These are phyloP conservation scores for Phylloporus arenicola DNA, from an alignment of 768 basidiomycete genomes.

Conservation along the genomic window DNA sequence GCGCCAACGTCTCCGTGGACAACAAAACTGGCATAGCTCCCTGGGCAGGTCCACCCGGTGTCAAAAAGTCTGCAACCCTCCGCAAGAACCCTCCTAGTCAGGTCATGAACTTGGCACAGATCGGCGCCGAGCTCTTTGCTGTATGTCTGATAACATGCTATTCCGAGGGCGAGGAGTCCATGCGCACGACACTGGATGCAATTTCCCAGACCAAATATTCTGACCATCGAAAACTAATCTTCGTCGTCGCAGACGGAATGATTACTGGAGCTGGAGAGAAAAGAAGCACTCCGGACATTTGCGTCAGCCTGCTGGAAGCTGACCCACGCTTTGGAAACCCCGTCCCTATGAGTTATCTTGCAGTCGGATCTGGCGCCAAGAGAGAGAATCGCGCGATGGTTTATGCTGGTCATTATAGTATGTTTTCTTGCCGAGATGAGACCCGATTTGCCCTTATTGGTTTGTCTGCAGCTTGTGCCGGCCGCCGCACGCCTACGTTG, in stretches of 20 bases:
- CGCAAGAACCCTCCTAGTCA: slow-evolving; percentile 35
- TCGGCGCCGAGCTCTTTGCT: slow-evolving; percentile 92
- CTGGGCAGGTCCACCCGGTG: slow-evolving; percentile 65
- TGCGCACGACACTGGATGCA: slow-evolving; percentile 88
- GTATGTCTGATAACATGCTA: slow-evolving; percentile 97
- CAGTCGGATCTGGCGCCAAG: slow-evolving; percentile 88
- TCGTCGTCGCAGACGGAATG: slow-evolving; percentile 97
- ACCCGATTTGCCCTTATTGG: background rate
- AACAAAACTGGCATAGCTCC: slow-evolving; percentile 91
- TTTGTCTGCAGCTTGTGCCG: slow-evolving; percentile 57
- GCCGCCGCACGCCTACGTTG: slow-evolving; percentile 88
- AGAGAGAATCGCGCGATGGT: slow-evolving; percentile 94
- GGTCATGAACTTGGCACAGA: slow-evolving; percentile 76
- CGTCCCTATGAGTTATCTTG: slow-evolving; percentile 85
- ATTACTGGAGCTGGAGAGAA: slow-evolving; percentile 98
- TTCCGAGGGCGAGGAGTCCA: slow-evolving; percentile 90
- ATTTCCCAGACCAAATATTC: slow-evolving; percentile 89
- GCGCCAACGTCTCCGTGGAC: slow-evolving; percentile 90
- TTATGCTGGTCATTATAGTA: slow-evolving; percentile 99
- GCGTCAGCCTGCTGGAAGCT: slow-evolving; percentile 84
- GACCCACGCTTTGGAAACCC: slow-evolving; percentile 97
- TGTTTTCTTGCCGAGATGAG: slow-evolving; percentile 29
- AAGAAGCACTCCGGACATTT: slow-evolving; percentile 92
- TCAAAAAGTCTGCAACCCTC: slow-evolving; percentile 46
- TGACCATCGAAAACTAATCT: slow-evolving; percentile 86